Conservation (phyloP, 345 rosid genomes). For the Lepidium sativum region DNA sequence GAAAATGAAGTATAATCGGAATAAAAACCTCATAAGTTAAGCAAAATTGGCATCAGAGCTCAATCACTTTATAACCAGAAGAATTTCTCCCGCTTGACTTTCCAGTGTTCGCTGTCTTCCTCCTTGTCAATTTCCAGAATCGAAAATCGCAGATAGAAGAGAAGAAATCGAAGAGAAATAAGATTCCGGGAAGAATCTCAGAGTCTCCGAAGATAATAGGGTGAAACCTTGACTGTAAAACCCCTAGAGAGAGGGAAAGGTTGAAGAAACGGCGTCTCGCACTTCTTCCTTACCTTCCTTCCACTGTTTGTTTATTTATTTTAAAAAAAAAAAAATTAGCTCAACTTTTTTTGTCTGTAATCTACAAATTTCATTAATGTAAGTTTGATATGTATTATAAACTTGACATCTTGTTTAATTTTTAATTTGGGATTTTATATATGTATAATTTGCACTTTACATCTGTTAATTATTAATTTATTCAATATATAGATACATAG, state of each 20-base stretch:
- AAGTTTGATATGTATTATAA: too few relatives aligned
- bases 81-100: not conserved
- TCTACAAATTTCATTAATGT: too few relatives aligned
- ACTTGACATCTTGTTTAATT: too few relatives aligned
- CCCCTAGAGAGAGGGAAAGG: not conserved
- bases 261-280: constrained; percentile 16
- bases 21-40: constrained; percentile 9
- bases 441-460: too few relatives aligned
- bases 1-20: not conserved
- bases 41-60: not conserved
- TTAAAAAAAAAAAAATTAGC: not conserved
- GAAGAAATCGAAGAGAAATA: not conserved
- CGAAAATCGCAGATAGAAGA: not conserved
- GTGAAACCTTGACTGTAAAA: not conserved
- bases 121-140: not conserved
- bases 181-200: constrained; percentile 8
- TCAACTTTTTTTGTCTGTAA: too few relatives aligned
- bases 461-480: too few relatives aligned
- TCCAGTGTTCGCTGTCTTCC: not conserved
- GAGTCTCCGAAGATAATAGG: not conserved
- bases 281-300: not conserved
- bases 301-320: not conserved
- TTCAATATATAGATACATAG: too few relatives aligned
- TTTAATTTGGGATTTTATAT: too few relatives aligned
- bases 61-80: not conserved